Conservation (phyloP, 176 grass and related monocot genomes). For the Chrysopogon serrulatus region DNA sequence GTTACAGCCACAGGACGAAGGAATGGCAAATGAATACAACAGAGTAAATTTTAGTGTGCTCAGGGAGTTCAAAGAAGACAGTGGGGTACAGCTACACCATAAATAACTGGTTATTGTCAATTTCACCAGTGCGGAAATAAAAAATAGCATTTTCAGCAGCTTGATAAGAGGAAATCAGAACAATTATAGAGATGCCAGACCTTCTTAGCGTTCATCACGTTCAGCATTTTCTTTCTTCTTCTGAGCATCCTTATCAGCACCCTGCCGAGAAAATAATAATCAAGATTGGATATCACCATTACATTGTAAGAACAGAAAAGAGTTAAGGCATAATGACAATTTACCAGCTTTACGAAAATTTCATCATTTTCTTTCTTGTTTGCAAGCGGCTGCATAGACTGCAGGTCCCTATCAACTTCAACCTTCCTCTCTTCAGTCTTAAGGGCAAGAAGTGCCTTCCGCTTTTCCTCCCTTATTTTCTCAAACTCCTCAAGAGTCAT, state of each 20-base stretch:
- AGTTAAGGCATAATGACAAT: not conserved
- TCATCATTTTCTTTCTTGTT: slow-evolving; percentile 65
- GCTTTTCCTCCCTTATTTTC: slow-evolving; percentile 84
- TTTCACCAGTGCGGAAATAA: not conserved
- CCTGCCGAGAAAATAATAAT: slow-evolving; percentile 25
- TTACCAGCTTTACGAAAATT: slow-evolving; percentile 81
- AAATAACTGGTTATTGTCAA: not conserved
- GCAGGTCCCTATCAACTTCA: slow-evolving; percentile 84
- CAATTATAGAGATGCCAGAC: slow-evolving; percentile 6
- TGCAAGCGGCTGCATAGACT: slow-evolving; percentile 72
- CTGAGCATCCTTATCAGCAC: slow-evolving; percentile 77
- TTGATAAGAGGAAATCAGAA: not conserved
- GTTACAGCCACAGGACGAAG: not conserved
- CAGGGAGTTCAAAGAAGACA: not conserved
- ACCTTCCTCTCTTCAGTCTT: slow-evolving; percentile 90
- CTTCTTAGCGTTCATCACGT: slow-evolving; percentile 83
- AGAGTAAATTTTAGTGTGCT: not conserved
- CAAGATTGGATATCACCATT: not conserved
- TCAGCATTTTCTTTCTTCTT: slow-evolving; percentile 94
- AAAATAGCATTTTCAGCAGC: not conserved
- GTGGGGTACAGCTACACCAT: too few relatives aligned
- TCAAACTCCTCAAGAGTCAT: slow-evolving; percentile 98
- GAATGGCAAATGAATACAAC: not conserved
- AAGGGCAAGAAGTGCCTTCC: slow-evolving; percentile 63
- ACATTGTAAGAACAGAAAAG: not conserved